phyloP scores from a whole-genome alignment of 169 alveolate species.

The Eimeria maxima region DNA sequence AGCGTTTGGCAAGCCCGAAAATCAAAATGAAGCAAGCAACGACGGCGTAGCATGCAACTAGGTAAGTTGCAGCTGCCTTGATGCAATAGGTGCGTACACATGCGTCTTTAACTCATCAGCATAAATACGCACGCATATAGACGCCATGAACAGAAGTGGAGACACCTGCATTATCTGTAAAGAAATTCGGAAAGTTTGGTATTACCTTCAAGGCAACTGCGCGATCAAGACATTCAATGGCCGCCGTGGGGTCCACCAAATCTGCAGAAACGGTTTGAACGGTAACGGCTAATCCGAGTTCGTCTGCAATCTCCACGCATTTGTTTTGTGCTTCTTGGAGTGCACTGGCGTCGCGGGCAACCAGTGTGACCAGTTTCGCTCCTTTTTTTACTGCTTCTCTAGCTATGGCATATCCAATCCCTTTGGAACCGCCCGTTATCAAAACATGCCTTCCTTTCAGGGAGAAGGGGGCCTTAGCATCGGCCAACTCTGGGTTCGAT shows the following conservation, averaged over 20 bases:
- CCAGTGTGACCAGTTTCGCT: conserved; percentile 67
- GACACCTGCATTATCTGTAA: background rate
- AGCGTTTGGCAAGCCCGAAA: background rate
- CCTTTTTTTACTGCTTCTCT: conserved; percentile 51
- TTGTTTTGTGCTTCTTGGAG: conserved; percentile 58
- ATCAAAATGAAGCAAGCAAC: background rate
- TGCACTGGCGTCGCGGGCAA: conserved; percentile 55
- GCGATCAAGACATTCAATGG: conserved; percentile 33
- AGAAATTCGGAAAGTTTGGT: background rate
- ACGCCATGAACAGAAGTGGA: background rate
- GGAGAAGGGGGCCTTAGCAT: conserved; percentile 18
- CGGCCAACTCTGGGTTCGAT: background rate
- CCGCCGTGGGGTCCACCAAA: conserved; percentile 35
- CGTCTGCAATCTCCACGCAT: conserved; percentile 30
- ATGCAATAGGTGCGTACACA: background rate
- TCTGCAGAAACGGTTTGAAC: conserved; percentile 76
- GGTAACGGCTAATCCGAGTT: conserved; percentile 3
- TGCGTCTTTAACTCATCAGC: background rate
- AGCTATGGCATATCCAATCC: conserved; percentile 79
- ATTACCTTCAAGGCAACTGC: conserved; percentile 69
- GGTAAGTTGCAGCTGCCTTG: background rate
- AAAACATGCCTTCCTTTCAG: conserved; percentile 75
- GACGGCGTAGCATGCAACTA: background rate
- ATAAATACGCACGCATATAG: background rate
- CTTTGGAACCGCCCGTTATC: conserved; percentile 82